Base-by-base conservation (phyloP, 129 eudicot species). In the Chrysanthemum makinoi region DNA sequence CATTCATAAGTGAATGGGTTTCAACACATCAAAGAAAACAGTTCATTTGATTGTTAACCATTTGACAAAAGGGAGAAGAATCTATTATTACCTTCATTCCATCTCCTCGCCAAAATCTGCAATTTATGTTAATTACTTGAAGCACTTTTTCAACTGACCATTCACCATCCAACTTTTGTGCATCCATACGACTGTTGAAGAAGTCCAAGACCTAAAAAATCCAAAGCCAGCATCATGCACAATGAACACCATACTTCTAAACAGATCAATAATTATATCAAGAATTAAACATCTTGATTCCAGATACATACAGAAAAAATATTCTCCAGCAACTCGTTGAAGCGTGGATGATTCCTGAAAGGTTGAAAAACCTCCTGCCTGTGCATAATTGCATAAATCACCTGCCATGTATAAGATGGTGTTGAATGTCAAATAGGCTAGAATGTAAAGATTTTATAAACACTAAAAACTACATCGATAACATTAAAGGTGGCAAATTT, bases 71-170 rank as follows among this genome's bases (percentile, higher is more conserved):
- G 46, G 6, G 20, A 62, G 33, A 30, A 28, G 33, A 13, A 62
- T 24, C 17, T 22, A 14, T 14, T 39, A 62, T 62, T 84, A 94
- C 98, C 96, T 89, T 94, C 86, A 89, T 87, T 55, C 98, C 98
- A 72, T 94, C 98, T 60, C 92, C 97, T 74, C 98, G 86, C 98
- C 98, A 94, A 74, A 90, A 87, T 85, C 93, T 83, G 69, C 97
- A 94, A 62, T 87, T 89, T 47, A 66, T 75, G 51, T 79, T 82
- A 77, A 94, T 94, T 49, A 94, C 82, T 82, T 94, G 80, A 70
- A 94, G 97, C 61, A 89, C 98, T 72, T 87, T 94, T 76, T 94
- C 96, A 74, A 94, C 98, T 17, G 98, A 94, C 96, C 96, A 94
- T 73, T 94, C 95, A 39, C 91, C 97, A 65, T 83, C 90, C 64